Conservation (phyloP, 2,329 filamentous ascomycete genomes). For the Colletotrichum liriopes region DNA sequence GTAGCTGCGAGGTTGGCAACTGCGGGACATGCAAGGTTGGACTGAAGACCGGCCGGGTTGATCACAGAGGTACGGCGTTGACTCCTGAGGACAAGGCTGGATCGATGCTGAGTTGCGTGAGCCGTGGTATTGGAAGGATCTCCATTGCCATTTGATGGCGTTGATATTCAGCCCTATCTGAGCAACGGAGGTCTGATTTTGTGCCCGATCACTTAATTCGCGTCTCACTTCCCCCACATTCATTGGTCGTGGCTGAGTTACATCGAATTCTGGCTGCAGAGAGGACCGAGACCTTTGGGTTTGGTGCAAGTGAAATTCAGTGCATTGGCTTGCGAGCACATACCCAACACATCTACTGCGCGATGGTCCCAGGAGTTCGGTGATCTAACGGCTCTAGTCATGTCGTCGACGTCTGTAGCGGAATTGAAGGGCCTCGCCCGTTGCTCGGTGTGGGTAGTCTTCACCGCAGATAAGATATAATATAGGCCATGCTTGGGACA, state of each 20-base stretch:
- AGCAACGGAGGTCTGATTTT: not conserved
- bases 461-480: not conserved
- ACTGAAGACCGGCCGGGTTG: constrained; percentile 60
- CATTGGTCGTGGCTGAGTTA: not conserved
- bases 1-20: constrained; percentile 69
- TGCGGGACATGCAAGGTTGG: constrained; percentile 67
- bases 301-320: too few species aligned
- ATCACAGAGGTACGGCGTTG: constrained; percentile 66
- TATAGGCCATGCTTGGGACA: not conserved
- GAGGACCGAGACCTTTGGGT: not conserved
- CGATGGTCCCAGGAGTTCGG: not conserved
- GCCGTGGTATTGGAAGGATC: constrained; percentile 66
- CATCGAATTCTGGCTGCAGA: not conserved
- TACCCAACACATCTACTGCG: not conserved
- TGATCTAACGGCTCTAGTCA: not conserved
- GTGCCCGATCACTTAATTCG: not conserved
- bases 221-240: not conserved
- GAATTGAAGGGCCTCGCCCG: not conserved
- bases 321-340: too few species aligned
- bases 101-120: constrained; percentile 67
- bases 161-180: not conserved
- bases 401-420: not conserved
- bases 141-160: constrained; percentile 61
- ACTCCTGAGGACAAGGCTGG: constrained; percentile 60
- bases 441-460: not conserved